phyloP scores from a whole-genome alignment of 768 basidiomycete species.

The Solioccasus polychromus region DNA sequence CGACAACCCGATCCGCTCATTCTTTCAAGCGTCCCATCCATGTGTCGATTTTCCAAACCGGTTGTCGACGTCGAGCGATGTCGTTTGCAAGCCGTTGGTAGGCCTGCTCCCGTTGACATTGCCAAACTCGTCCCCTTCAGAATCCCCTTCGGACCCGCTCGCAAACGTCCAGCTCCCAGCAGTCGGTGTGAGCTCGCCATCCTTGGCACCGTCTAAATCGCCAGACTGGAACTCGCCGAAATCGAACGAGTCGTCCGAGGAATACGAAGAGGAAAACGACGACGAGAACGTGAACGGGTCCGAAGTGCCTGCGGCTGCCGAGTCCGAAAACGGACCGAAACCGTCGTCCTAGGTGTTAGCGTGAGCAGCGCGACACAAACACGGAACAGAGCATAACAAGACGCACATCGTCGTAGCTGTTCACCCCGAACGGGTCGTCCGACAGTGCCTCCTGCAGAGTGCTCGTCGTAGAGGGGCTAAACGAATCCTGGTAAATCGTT shows the following conservation, averaged over 20 bases:
- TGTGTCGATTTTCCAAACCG: constrained; percentile 18
- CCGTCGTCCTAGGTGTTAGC: constrained; percentile 45
- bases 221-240: constrained; percentile 78
- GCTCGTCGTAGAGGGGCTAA: constrained; percentile 37
- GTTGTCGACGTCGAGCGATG: constrained; percentile 27
- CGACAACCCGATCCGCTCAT: neutral
- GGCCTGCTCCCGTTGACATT: constrained; percentile 8
- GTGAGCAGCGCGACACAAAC: constrained; percentile 1
- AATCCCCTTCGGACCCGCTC: constrained; percentile 36
- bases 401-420: constrained; percentile 49
- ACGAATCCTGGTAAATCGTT: constrained; percentile 44
- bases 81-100: constrained; percentile 22
- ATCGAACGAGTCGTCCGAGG: constrained; percentile 70
- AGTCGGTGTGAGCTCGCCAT: constrained; percentile 57
- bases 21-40: constrained; percentile 15
- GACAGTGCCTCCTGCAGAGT: constrained; percentile 35
- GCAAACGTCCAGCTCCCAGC: constrained; percentile 70
- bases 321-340: constrained; percentile 82
- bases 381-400: neutral
- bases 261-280: constrained; percentile 51
- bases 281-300: constrained; percentile 54
- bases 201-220: constrained; percentile 22
- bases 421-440: constrained; percentile 49
- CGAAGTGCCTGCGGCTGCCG: constrained; percentile 43
- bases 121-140: constrained; percentile 33